A percentile compares a stretch with the other conserved stretches of the same genome.
phyloP scores from a whole-genome alignment of 345 rosid genomes.

The Eucalyptus microcorys region DNA sequence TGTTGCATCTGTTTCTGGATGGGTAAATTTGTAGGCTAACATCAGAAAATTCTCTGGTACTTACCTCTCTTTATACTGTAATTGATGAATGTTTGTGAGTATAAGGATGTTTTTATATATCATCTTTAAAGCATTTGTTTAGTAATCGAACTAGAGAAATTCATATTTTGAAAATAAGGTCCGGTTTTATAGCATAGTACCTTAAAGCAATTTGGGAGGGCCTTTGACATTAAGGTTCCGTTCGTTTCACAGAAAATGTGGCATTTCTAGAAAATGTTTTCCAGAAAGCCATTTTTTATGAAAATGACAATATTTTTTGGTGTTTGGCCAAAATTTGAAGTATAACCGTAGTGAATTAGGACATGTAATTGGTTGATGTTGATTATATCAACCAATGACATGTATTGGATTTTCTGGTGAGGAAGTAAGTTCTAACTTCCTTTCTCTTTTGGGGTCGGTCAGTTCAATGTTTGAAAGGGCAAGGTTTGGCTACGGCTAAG shows the following conservation, averaged over 20 bases:
- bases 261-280: too few species aligned
- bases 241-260: neutral
- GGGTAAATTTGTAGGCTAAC: neutral
- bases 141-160: neutral
- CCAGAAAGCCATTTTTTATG: too few species aligned
- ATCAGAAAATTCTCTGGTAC: neutral
- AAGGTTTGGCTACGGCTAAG: neutral
- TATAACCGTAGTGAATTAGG: neutral
- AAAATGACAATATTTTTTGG: too few species aligned
- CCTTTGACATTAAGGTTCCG: neutral
- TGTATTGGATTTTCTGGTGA: neutral
- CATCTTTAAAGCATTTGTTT: neutral
- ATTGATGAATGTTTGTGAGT: neutral
- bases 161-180: neutral
- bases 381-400: neutral
- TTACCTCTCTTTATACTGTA: neutral
- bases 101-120: neutral
- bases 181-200: neutral
- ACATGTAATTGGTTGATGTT: neutral
- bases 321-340: neutral
- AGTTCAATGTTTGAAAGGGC: neutral
- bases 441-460: neutral
- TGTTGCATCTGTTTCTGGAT: neutral
- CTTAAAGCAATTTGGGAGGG: too few species aligned
- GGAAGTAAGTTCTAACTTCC: neutral